Evolutionary conservation across 768 basidiomycete genomes (phyloP), one percentile per base, ranked within the genome.

Genomic region (Lyophyllum shimeji): DNA sequence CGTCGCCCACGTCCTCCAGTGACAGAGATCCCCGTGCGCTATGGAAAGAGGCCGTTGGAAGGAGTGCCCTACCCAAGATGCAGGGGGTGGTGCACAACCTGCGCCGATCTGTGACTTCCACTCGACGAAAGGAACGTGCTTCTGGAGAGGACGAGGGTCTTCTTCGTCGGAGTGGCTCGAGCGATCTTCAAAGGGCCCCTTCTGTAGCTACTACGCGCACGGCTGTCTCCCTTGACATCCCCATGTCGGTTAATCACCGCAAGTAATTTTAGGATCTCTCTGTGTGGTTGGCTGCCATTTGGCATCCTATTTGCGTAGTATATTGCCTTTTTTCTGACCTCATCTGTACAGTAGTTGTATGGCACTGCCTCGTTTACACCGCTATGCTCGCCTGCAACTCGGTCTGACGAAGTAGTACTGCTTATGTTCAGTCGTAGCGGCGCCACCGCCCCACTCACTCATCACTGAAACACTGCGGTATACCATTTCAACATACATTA

Each of bases 21-120:
- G 29, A n/a, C 25, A 57, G 25, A 50, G 34, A 47, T 29, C 52
- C 3, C 12, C n/a, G n/a, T n/a, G n/a, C n/a, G n/a, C n/a, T n/a
- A n/a, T n/a, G n/a, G n/a, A n/a, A n/a, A n/a, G 63, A 73, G 48
- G 66, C 73, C n/a, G 69, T 69, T 23, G 63, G 71, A 0, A 69
- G 66, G 42, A 63, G 69, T n/a, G 64, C 75, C 21, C 46, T 79
- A 6, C 78, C 74, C 9, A 75, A 71, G 61, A 71, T 84, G 64
- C 67, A 69, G 44, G 67, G 64, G 1, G 71, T 75, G 6, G 74
- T 76, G 23, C 63, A 69, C 34, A 61, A 63, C 43, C 58, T 79
- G 25, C 66, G 70, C 27, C 64, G 74, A 42, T 74, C 74, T 1
- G 58, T 73, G 9, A 79, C 77, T 18, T 80, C 78, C 12, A 70